Base-by-base conservation (phyloP, 106 monocot species). In the Cymbidium sinense region DNA sequence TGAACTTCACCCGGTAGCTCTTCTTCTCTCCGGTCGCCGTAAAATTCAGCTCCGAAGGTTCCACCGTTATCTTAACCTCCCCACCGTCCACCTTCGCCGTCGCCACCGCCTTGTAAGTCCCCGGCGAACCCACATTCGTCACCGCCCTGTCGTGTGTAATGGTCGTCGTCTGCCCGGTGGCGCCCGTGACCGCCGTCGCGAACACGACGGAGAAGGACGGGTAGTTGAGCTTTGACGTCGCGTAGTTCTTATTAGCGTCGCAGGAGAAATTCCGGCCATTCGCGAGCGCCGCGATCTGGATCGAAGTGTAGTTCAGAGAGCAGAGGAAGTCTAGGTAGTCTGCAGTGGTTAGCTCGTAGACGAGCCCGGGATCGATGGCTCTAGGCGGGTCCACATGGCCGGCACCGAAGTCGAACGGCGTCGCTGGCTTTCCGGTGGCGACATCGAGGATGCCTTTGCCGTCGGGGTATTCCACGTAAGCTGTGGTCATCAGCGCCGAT, bases 291-390 rank as follows among this genome's bases (percentile, higher is more conserved):
- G 80, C 61, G 76, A 95, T 87, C 81, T 90, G 90, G 10, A 80
- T 55, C 1, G 86, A 11, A 11, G 88, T 90, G 93, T 95, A 95
- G 85, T 89, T 84, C 34, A 93, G 78, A 29, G 95, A 92, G 85
- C 95, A 95, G 77, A 95, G 90, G 82, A 93, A 95, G 35, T 84
- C 88, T 34, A 98, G 47, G 83, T 98, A 98, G 78, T 94, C 90
- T 0, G 81, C 86, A 34, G 82, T 74, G 21, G 82, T 58, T 30
- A 90, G 43, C 51, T 98, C 90, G 85, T 98, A 98, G 73, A 98
- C 87, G 21, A 98, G 90, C 0, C 96, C 96, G 13, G 96, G 96
- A 65, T 98, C 96, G 7, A 86, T 1, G 1, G 96, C 96, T 27
- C 81, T 81, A 23, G 81, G 75, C 5, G 94, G 94, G 67, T 98